A percentile compares a stretch with the other conserved stretches of the same genome.
Evolutionary conservation across 2,329 filamentous ascomycete genomes (phyloP).

Genomic region (Stagonosporopsis chrysanthemi): DNA sequence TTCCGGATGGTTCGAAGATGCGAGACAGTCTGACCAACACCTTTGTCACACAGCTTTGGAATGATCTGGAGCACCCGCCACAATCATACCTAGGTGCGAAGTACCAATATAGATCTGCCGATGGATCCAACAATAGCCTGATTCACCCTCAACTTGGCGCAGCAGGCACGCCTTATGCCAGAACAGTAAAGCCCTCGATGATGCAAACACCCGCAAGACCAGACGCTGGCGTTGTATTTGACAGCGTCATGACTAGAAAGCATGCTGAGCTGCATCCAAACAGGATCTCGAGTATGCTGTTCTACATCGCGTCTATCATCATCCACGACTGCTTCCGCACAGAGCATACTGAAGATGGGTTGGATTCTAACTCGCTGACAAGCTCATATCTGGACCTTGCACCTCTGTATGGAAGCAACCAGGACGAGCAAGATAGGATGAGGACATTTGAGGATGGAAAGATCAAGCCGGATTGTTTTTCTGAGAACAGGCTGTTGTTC

Average conservation of each 20-base stretch:
- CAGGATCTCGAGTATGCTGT: constrained; percentile 76
- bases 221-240: constrained; percentile 72
- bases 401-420: constrained; percentile 75
- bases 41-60: constrained; percentile 58
- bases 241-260: constrained; percentile 70
- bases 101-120: constrained; percentile 57
- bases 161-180: constrained; percentile 72
- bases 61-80: constrained; percentile 58
- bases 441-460: constrained; percentile 71
- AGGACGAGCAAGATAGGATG: constrained; percentile 70
- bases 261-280: constrained; percentile 71
- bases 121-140: constrained; percentile 64
- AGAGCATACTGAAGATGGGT: constrained; percentile 61
- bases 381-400: constrained; percentile 79
- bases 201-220: constrained; percentile 67
- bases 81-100: constrained; percentile 54
- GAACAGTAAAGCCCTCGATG: constrained; percentile 66
- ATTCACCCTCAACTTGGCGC: constrained; percentile 69
- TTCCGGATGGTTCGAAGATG: constrained; percentile 52
- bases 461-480: constrained; percentile 75
- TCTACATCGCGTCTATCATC: constrained; percentile 75
- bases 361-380: constrained; percentile 68
- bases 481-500: constrained; percentile 68
- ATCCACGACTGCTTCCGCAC: constrained; percentile 71
- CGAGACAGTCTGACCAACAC: constrained; percentile 52